Evolutionary conservation across 1,284 basidiomycete genomes (phyloP).

Genomic region (Ganoderma resinaceum): DNA sequence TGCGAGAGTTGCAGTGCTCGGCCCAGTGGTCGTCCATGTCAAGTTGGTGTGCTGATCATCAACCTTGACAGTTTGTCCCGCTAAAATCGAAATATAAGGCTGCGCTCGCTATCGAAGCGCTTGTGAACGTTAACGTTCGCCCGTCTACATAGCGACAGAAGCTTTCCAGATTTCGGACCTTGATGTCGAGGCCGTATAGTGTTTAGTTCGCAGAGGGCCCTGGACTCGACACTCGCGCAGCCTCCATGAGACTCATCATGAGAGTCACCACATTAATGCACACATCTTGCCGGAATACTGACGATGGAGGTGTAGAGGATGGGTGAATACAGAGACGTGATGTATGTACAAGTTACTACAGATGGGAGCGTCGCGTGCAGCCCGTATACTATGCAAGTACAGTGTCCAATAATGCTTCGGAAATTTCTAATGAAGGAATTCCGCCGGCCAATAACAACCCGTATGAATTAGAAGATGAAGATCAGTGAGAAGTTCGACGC

Average conservation of each 20-base stretch:
- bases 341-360: conserved; percentile 18
- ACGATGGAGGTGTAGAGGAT: neutral
- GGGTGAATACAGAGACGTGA: conserved; percentile 9
- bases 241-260: neutral
- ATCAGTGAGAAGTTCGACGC: conserved; percentile 7
- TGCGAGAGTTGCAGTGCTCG: no score
- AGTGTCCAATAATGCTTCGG: conserved; percentile 13
- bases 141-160: neutral
- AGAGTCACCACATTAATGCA: neutral
- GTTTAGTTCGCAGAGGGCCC: neutral
- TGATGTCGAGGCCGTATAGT: neutral
- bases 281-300: neutral
- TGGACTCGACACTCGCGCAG: neutral
- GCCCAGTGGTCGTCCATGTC: no score
- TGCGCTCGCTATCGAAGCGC: no score
- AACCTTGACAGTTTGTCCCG: no score
- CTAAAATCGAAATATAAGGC: no score
- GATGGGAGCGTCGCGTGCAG: neutral
- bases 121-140: no score
- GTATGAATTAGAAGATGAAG: conserved; percentile 11
- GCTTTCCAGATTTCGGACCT: neutral
- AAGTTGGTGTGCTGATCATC: no score
- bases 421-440: neutral
- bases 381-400: conserved; percentile 4
- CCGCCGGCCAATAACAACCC: neutral